Conservation (phyloP, 202 grass and related monocot genomes). For the Musa balbisiana region DNA sequence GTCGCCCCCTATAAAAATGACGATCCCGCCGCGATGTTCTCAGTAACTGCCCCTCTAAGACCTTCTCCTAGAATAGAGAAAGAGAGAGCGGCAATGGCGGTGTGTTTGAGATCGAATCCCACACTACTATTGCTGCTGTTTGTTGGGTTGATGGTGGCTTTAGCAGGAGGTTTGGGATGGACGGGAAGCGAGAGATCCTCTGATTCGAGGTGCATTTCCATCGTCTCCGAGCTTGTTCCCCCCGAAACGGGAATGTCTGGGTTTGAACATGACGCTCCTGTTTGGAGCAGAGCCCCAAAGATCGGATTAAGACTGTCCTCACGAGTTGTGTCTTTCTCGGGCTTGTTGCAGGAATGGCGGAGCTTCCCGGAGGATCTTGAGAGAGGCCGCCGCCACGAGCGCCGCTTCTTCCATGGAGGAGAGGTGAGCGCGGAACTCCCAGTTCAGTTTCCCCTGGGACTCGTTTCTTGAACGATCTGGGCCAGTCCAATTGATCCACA, state of each 20-base stretch:
- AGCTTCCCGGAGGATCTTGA: slow-evolving; percentile 1
- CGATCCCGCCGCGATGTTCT: background rate
- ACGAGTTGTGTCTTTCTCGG: background rate
- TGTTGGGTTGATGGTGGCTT: slow-evolving; percentile 2
- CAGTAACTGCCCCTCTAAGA: background rate
- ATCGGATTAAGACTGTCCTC: background rate
- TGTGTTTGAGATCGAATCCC: background rate
- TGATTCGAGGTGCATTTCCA: slow-evolving; percentile 2
- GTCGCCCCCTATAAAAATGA: background rate
- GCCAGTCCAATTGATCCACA: background rate
- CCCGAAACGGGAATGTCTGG: too few species aligned
- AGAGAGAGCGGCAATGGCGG: background rate
- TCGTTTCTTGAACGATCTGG: background rate
- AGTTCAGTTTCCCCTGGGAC: too few species aligned
- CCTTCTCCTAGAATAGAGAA: background rate
- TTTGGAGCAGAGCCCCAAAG: background rate
- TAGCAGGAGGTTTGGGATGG: slow-evolving; percentile 3
- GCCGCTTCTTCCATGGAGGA: background rate
- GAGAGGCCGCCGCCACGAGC: background rate
- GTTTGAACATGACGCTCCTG: too few species aligned
- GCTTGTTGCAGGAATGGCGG: background rate
- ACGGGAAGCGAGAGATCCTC: background rate
- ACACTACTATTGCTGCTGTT: background rate
- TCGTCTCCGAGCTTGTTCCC: background rate
- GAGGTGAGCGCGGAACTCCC: background rate